Conservation (phyloP, 306 rosid genomes). For the Citrullus amarus region DNA sequence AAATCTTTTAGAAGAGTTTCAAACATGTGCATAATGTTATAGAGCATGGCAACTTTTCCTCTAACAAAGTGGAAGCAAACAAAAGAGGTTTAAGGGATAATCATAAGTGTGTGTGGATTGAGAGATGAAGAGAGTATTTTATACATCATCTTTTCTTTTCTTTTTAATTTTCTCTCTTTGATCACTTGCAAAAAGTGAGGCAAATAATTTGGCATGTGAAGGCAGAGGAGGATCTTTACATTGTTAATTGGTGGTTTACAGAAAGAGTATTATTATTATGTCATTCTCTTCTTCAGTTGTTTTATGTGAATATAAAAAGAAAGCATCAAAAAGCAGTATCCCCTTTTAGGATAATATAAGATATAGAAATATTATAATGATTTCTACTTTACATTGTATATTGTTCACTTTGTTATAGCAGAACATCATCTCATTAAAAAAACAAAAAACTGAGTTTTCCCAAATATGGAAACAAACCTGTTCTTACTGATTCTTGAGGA, state of each 20-base stretch:
- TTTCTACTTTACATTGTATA: not conserved
- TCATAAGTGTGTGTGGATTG: not conserved
- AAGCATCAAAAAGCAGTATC: too few relatives aligned
- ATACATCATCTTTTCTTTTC: not conserved
- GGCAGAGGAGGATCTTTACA: not conserved
- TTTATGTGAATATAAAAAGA: not conserved
- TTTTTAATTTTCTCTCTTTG: not conserved
- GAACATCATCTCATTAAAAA: not conserved
- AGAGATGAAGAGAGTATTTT: not conserved
- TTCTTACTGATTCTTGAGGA: not conserved
- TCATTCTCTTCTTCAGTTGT: not conserved
- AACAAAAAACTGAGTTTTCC: not conserved
- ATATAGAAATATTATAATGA: not conserved
- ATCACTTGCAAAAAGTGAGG: not conserved
- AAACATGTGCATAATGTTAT: not conserved
- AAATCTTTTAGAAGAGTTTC: not conserved
- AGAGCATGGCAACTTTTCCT: not conserved
- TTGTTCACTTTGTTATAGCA: not conserved
- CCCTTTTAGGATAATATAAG: too few relatives aligned
- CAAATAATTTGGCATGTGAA: not conserved
- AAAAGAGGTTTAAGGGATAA: not conserved
- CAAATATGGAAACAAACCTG: not conserved
- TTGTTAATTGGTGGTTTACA: not conserved
- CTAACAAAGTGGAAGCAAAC: slow-evolving; percentile 1
- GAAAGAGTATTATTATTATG: not conserved